Evolutionary conservation across 2,329 filamentous ascomycete genomes (phyloP).

Genomic region (Pestalotiopsis sp.): DNA sequence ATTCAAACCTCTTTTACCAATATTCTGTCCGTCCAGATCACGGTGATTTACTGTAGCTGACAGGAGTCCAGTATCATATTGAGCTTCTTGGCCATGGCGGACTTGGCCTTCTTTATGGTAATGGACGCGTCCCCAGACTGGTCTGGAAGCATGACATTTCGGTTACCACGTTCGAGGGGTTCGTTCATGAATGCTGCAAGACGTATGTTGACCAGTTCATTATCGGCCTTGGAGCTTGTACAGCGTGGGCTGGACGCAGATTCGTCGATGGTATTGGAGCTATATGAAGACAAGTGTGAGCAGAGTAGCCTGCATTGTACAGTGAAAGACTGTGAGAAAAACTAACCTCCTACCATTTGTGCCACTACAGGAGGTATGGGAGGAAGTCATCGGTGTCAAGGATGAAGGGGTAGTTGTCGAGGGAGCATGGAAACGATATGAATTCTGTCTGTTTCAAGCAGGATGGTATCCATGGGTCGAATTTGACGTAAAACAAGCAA

Average conservation of each 20-base stretch:
- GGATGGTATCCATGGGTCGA: not conserved
- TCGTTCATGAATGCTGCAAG: constrained; percentile 1
- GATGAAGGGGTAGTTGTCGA: not conserved
- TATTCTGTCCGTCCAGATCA: not conserved
- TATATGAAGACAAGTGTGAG: too few relatives aligned
- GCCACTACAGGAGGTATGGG: not conserved
- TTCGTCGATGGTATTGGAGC: not conserved
- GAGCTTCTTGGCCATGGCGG: not conserved
- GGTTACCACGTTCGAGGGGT: not conserved
- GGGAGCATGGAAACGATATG: not conserved
- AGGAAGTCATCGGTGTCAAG: not conserved
- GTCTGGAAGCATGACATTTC: not conserved
- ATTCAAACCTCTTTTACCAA: not conserved
- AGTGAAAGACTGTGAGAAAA: not conserved
- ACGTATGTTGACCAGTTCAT: not conserved
- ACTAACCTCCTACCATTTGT: not conserved
- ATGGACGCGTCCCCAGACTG: not conserved
- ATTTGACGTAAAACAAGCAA: not conserved
- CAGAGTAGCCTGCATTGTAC: too few relatives aligned
- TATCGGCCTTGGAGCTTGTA: not conserved
- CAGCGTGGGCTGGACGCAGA: not conserved
- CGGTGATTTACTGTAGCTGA: not conserved
- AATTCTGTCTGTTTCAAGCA: not conserved
- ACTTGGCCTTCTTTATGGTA: not conserved
- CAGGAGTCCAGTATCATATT: not conserved